phyloP scores from a whole-genome alignment of 164 flowering plant genomes.

The Nymphaea colorata region DNA sequence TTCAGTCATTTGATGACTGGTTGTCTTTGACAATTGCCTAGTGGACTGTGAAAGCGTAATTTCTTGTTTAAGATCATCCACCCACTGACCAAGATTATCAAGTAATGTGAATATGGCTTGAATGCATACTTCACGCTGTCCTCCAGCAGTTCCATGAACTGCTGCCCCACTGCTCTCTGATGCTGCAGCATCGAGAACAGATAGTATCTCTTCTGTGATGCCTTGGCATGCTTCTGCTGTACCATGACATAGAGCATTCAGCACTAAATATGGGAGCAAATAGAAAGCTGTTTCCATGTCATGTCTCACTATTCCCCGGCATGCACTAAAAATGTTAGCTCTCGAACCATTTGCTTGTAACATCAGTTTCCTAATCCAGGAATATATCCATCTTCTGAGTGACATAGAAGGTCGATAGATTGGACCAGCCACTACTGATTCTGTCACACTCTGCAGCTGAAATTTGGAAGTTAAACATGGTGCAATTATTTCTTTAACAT shows the following conservation, averaged over 20 bases:
- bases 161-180: slow-evolving; percentile 53
- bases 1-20: slow-evolving; percentile 8
- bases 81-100: slow-evolving; percentile 99
- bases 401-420: slow-evolving; percentile 89
- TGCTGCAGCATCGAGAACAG: slow-evolving; percentile 86
- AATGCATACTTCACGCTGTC: slow-evolving; percentile 94
- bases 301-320: slow-evolving; percentile 94
- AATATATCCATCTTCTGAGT: slow-evolving; percentile 82
- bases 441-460: slow-evolving; percentile 74
- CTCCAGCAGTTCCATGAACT: slow-evolving; percentile 41
- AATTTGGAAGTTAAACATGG: slow-evolving; percentile 96
- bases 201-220: slow-evolving; percentile 81
- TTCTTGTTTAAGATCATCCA: slow-evolving; percentile 83
- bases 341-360: slow-evolving; percentile 86
- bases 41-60: slow-evolving; percentile 73
- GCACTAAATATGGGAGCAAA: slow-evolving; percentile 85
- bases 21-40: neutral
- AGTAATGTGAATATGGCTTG: slow-evolving; percentile 95
- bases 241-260: slow-evolving; percentile 87
- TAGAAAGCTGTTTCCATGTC: slow-evolving; percentile 92
- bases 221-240: slow-evolving; percentile 76
- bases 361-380: slow-evolving; percentile 82
- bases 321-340: slow-evolving; percentile 77
- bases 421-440: slow-evolving; percentile 57
- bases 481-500: slow-evolving; percentile 95